These are phyloP conservation scores for Aeschynomene evenia DNA, from an alignment of 306 rosid species.

Conservation along the genomic window DNA sequence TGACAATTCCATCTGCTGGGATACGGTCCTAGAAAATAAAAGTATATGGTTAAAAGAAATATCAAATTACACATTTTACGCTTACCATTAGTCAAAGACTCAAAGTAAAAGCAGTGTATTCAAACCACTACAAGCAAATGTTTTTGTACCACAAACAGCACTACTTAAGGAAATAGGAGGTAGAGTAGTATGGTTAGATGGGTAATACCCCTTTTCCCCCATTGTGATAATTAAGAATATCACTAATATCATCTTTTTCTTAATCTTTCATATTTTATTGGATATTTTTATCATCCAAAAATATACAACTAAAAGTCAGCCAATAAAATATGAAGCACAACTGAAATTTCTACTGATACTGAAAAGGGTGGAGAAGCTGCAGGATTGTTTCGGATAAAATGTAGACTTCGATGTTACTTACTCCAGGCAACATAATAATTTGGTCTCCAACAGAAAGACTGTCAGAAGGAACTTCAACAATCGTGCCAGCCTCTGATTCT, in stretches of 20 bases:
- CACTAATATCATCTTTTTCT: background rate
- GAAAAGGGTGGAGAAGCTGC: slow-evolving; percentile 17
- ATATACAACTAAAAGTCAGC: background rate
- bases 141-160: slow-evolving; percentile 30
- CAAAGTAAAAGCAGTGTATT: slow-evolving; percentile 16
- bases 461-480: slow-evolving; percentile 85
- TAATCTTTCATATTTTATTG: slow-evolving; percentile 3
- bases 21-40: slow-evolving; percentile 66
- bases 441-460: slow-evolving; percentile 88
- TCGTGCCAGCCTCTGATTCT: slow-evolving; percentile 47
- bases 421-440: slow-evolving; percentile 86
- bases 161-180: slow-evolving; percentile 16
- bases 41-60: slow-evolving; percentile 24
- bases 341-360: slow-evolving; percentile 3
- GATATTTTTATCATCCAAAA: slow-evolving; percentile 4
- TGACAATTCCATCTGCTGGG: slow-evolving; percentile 95
- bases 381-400: slow-evolving; percentile 12
- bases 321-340: background rate
- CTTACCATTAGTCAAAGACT: slow-evolving; percentile 2
- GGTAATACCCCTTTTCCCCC: background rate
- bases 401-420: slow-evolving; percentile 44
- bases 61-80: slow-evolving; percentile 2
- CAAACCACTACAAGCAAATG: slow-evolving; percentile 23
- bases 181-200: background rate
- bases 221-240: slow-evolving; percentile 16